Percentiles rank a stretch among this genome's conserved stretches.
Evolutionary conservation across 2,329 filamentous ascomycete genomes (phyloP).

Genomic region (Colletotrichum falcatum): DNA sequence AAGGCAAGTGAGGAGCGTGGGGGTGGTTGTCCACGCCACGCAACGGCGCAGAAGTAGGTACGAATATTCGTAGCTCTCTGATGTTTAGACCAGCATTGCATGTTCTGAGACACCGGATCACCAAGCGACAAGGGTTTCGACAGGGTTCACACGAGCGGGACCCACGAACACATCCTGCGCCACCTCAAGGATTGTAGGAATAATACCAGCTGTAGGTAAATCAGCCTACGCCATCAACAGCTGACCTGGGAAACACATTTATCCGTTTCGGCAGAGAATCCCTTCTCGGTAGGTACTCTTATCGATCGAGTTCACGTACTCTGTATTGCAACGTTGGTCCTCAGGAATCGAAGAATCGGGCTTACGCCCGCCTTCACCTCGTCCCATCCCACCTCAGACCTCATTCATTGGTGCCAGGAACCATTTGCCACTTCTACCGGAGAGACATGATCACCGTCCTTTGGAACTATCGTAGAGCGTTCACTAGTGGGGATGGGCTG

Average conservation of each 20-base stretch:
- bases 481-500: conserved; percentile 10
- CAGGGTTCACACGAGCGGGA: not conserved
- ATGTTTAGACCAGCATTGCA: conserved; percentile 22
- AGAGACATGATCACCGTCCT: conserved; percentile 4
- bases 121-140: conserved; percentile 16
- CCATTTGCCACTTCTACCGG: not conserved
- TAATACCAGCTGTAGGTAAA: not conserved
- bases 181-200: not conserved
- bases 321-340: not conserved
- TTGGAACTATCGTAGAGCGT: conserved; percentile 6
- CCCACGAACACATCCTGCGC: conserved; percentile 8
- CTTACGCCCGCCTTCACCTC: not conserved
- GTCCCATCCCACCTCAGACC: not conserved
- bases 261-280: not conserved
- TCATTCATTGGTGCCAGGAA: not conserved
- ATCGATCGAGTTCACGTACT: not conserved
- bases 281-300: not conserved
- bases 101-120: conserved; percentile 32
- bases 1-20: not conserved
- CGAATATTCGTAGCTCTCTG: conserved; percentile 19
- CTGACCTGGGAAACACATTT: not conserved
- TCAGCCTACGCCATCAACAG: not conserved
- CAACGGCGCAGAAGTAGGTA: conserved; percentile 5
- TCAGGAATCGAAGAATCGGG: not conserved
- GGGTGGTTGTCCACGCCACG: not conserved